A percentile compares a stretch with the other conserved stretches of the same genome.
Conservation (phyloP, 2,329 filamentous ascomycete species). For the Fusarium torulosum region DNA sequence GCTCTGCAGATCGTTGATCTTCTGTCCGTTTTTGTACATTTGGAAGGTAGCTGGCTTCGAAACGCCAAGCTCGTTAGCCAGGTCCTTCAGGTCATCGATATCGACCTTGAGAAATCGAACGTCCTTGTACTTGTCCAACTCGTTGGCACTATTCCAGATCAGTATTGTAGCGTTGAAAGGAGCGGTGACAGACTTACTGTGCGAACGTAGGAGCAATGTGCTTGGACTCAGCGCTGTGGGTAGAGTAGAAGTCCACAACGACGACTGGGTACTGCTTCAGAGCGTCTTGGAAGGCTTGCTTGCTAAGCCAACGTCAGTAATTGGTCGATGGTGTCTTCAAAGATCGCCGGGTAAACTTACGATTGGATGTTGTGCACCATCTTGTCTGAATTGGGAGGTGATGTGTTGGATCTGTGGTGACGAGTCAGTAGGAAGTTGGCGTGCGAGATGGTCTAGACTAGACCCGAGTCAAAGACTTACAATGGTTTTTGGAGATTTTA, state of each 20-base stretch:
- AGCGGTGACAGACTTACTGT: neutral
- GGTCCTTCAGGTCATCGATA: constrained; percentile 25
- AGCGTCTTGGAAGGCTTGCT: constrained; percentile 33
- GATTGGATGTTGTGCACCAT: constrained; percentile 39
- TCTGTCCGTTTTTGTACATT: constrained; percentile 28
- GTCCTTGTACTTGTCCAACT: constrained; percentile 39
- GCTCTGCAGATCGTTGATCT: constrained; percentile 29
- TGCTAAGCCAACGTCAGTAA: constrained; percentile 1
- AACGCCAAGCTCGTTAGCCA: constrained; percentile 23
- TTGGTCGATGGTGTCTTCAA: neutral
- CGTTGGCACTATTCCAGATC: neutral
- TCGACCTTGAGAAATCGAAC: constrained; percentile 36
- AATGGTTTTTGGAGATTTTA: neutral
- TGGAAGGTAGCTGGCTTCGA: constrained; percentile 23
- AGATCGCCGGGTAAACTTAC: neutral
- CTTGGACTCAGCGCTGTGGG: constrained; percentile 25
- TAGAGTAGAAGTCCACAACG: constrained; percentile 35
- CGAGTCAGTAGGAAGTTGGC: constrained; percentile 11
- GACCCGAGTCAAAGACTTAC: neutral
- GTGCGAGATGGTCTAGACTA: neutral
- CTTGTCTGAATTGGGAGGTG: constrained; percentile 10
- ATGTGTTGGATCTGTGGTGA: neutral
- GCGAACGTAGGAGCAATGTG: constrained; percentile 30
- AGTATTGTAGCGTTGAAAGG: fast-evolving
- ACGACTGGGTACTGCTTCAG: constrained; percentile 24